Percentiles rank a stretch among this genome's conserved stretches.
phyloP scores from a whole-genome alignment of 345 rosid genomes.

The Ceriops tagal region DNA sequence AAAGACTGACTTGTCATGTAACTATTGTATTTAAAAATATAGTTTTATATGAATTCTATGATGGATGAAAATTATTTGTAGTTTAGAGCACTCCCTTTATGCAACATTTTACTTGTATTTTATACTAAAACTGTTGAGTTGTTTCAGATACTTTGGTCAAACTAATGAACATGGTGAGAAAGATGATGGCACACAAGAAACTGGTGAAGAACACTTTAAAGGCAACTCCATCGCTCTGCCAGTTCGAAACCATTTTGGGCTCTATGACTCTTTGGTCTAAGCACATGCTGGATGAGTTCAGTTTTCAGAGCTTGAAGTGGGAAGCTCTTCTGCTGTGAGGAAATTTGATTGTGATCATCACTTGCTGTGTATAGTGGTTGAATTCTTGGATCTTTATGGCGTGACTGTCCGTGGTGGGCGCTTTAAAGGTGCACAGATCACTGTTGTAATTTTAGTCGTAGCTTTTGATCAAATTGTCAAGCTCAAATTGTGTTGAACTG shows the following conservation, averaged over 20 bases:
- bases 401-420: background rate
- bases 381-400: background rate
- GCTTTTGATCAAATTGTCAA: background rate
- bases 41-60: background rate
- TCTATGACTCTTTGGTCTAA: conserved; percentile 19
- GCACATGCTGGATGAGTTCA: no score
- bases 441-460: background rate
- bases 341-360: background rate
- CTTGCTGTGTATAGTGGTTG: background rate
- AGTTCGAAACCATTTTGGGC: conserved; percentile 62
- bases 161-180: conserved; percentile 75
- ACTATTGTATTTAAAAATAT: no score
- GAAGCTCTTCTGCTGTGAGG: background rate
- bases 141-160: conserved; percentile 71
- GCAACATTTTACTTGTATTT: background rate
- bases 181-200: conserved; percentile 52
- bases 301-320: no score
- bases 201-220: conserved; percentile 21
- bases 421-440: background rate
- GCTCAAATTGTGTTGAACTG: no score
- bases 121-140: conserved; percentile 6
- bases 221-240: conserved; percentile 18
- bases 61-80: no score
- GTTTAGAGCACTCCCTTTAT: background rate
- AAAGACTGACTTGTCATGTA: no score